phyloP scores from a whole-genome alignment of 352 stramenopile genomes.

The Phytophthora pinifolia region DNA sequence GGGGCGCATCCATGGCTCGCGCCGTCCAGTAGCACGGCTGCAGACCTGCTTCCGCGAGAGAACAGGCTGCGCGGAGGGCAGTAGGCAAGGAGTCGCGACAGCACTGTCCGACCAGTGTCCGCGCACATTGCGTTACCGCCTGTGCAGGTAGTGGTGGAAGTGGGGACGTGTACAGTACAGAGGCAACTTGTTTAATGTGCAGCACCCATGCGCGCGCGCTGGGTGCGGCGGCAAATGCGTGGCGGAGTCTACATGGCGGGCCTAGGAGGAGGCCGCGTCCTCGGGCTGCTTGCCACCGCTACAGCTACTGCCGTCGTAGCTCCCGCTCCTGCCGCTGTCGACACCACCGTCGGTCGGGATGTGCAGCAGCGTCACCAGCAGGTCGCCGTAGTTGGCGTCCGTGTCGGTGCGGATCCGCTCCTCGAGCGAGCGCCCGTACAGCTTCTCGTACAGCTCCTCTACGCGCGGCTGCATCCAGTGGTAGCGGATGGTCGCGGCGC shows the following conservation, averaged over 20 bases:
- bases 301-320: neutral
- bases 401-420: slow-evolving; percentile 57
- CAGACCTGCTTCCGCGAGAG: no score
- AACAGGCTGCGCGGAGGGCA: no score
- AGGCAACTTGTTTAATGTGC: no score
- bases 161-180: no score
- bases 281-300: slow-evolving; percentile 9
- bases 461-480: slow-evolving; percentile 45
- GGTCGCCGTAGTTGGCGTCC: slow-evolving; percentile 52
- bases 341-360: slow-evolving; percentile 20
- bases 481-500: slow-evolving; percentile 55
- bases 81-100: no score
- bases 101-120: neutral
- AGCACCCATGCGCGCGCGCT: no score
- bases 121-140: no score
- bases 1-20: no score
- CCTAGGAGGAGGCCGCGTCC: neutral
- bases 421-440: slow-evolving; percentile 44
- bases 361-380: slow-evolving; percentile 55
- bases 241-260: neutral
- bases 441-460: slow-evolving; percentile 41
- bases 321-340: neutral
- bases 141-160: no score
- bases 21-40: no score
- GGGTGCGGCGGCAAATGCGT: no score